phyloP scores from a whole-genome alignment of 164 flowering plant genomes.

The Sedum album region DNA sequence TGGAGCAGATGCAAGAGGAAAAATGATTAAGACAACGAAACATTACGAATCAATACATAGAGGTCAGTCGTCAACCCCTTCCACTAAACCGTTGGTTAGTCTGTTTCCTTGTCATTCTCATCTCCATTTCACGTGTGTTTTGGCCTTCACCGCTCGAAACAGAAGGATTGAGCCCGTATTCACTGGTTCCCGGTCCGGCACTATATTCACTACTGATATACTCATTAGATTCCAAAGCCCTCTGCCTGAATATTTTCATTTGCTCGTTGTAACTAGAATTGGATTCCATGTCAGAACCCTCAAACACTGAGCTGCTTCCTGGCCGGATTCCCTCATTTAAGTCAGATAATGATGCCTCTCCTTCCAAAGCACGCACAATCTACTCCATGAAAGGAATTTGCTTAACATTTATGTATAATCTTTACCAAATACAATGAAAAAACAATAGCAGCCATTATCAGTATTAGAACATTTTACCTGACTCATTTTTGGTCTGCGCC shows the following conservation, averaged over 20 bases:
- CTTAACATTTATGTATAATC: not conserved
- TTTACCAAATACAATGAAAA: not conserved
- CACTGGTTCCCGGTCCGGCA: not conserved
- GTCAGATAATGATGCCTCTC: not conserved
- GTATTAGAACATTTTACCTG: not conserved
- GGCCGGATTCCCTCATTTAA: not conserved
- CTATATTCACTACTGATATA: conserved; percentile 3
- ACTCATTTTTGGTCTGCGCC: conserved; percentile 4
- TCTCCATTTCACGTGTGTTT: not conserved
- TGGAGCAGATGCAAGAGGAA: no score
- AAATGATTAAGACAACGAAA: not conserved
- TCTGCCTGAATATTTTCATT: not conserved
- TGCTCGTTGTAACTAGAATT: not conserved
- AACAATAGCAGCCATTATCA: not conserved
- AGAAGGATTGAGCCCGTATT: conserved; percentile 4
- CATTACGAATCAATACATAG: no score
- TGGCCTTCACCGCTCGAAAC: conserved; percentile 5
- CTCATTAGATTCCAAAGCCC: conserved; percentile 1
- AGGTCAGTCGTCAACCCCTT: not conserved
- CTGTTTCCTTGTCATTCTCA: not conserved
- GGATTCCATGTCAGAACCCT: not conserved
- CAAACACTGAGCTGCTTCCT: not conserved
- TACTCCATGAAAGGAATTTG: not conserved
- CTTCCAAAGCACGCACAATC: conserved; percentile 6
- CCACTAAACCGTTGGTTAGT: not conserved